Conservation (phyloP, 192 early-diverging fungal species). For the Coemansia aciculifera region DNA sequence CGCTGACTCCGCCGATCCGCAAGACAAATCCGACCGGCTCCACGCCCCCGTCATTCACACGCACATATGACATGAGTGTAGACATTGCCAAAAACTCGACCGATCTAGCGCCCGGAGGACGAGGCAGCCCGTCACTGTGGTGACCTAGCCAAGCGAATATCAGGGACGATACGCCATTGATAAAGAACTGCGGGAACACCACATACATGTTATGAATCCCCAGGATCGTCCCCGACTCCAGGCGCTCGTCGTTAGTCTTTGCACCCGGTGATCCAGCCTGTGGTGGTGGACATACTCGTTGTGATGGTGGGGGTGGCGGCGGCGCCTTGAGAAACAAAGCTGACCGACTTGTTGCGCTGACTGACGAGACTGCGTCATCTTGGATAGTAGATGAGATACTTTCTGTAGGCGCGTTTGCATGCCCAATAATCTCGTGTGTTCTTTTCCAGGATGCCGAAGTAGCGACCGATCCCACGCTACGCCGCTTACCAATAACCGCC, state of each 20-base stretch:
- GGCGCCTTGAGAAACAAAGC: conserved; percentile 15
- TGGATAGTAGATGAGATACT: conserved; percentile 45
- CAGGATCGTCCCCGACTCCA: conserved; percentile 70
- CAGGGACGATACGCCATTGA: conserved; percentile 48
- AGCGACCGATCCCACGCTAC: neutral
- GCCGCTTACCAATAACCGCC: neutral
- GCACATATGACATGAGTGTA: conserved; percentile 5
- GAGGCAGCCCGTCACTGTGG: neutral
- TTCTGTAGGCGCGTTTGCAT: conserved; percentile 2
- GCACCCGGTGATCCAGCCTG: neutral
- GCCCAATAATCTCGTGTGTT: neutral
- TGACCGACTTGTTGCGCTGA: neutral
- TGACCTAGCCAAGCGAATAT: conserved; percentile 47
- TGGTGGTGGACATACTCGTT: neutral
- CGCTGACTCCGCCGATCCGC: conserved; percentile 47
- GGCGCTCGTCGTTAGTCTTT: neutral
- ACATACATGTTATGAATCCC: conserved; percentile 98
- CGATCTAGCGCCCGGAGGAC: conserved; percentile 19
- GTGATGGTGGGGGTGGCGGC: no score
- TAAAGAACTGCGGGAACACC: conserved; percentile 90
- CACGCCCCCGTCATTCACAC: neutral
- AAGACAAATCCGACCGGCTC: conserved; percentile 41
- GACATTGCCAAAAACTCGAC: conserved; percentile 46
- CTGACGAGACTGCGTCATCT: conserved; percentile 9
- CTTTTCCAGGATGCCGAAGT: conserved; percentile 15